A percentile compares a stretch with the other conserved stretches of the same genome.
These are phyloP conservation scores for Colletotrichum endophyticum DNA, from an alignment of 2,329 filamentous ascomycete genomes.

Conservation along the genomic window DNA sequence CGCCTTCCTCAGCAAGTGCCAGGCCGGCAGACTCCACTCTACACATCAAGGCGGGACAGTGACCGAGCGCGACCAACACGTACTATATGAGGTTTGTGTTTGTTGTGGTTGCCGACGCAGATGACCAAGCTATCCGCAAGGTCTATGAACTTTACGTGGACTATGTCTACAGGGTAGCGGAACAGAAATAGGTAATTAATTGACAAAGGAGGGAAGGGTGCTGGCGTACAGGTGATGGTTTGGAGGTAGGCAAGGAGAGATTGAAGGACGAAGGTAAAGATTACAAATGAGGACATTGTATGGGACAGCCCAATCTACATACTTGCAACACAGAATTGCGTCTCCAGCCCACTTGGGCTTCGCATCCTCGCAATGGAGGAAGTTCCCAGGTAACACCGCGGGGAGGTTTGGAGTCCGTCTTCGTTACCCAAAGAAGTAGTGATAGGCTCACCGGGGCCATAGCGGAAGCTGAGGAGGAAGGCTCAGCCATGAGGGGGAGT, in stretches of 20 bases:
- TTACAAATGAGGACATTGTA: background rate
- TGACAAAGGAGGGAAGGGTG: background rate
- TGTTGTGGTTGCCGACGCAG: background rate
- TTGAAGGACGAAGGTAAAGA: background rate
- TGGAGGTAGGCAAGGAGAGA: background rate
- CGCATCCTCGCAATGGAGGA: background rate
- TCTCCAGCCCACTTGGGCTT: background rate
- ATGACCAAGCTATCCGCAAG: background rate
- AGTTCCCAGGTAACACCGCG: conserved; percentile 16
- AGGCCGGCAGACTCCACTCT: background rate
- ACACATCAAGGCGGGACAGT: background rate
- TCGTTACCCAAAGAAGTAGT: conserved; percentile 5
- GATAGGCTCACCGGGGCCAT: conserved; percentile 5
- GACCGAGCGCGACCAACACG: background rate
- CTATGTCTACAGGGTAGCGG: background rate
- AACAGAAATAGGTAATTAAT: background rate
- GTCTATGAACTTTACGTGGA: background rate
- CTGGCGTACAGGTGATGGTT: background rate
- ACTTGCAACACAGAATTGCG: background rate
- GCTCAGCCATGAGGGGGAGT: background rate
- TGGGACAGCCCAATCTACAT: background rate
- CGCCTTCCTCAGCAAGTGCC: accelerated
- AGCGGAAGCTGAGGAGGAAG: background rate
- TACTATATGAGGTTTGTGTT: background rate
- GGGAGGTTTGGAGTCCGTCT: conserved; percentile 16